A percentile compares a stretch with the other conserved stretches of the same genome.
Evolutionary conservation across 768 basidiomycete species (phyloP).

Genomic region (Suillus variegatus): DNA sequence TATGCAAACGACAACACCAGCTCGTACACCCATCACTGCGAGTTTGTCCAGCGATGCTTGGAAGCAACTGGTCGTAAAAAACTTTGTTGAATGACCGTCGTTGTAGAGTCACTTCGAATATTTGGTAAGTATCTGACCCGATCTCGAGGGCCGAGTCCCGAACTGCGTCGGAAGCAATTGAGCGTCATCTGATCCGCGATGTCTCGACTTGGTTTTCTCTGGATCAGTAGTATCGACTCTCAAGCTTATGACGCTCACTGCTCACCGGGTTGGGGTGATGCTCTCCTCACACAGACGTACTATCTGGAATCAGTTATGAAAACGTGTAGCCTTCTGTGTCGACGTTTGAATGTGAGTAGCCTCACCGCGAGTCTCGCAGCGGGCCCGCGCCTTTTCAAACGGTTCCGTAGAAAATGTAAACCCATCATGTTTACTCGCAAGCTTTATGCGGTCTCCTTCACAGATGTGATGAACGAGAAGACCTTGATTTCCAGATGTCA

Average conservation of each 20-base stretch:
- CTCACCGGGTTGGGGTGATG: not conserved
- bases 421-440: too few relatives aligned
- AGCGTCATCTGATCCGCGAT: not conserved
- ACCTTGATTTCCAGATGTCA: not conserved
- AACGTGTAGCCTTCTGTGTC: not conserved
- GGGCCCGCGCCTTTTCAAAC: not conserved
- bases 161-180: not conserved
- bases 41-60: not conserved
- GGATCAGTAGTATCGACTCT: not conserved
- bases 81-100: not conserved
- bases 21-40: conserved; percentile 64
- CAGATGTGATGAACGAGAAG: not conserved
- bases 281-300: not conserved
- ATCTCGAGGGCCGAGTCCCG: not conserved
- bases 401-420: not conserved
- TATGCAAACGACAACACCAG: conserved; percentile 71
- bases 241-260: not conserved
- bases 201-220: not conserved
- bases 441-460: not conserved
- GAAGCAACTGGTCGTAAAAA: not conserved
- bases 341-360: not conserved
- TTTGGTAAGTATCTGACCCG: not conserved
- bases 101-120: not conserved
- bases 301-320: not conserved
- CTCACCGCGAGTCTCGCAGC: not conserved